These are phyloP conservation scores for Neodidymelliopsis sp. DNA, from an alignment of 2,329 filamentous ascomycete genomes.

Conservation along the genomic window DNA sequence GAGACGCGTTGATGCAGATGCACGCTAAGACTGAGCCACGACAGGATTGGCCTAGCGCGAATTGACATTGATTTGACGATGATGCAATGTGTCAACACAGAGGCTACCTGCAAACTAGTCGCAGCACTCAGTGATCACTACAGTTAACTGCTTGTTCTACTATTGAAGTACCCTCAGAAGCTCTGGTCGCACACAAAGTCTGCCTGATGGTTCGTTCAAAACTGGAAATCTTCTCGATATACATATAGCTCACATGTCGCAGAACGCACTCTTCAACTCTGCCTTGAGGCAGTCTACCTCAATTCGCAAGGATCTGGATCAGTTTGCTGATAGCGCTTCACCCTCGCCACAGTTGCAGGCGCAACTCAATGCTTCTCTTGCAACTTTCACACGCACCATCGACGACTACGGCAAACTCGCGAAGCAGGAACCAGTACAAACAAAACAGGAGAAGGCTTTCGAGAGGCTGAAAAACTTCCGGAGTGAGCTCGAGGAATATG, in stretches of 20 bases:
- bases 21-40: too few relatives aligned
- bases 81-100: constrained; percentile 45
- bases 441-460: constrained; percentile 89
- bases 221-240: background rate
- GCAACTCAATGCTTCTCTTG: constrained; percentile 61
- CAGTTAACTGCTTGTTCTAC: background rate
- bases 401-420: constrained; percentile 90
- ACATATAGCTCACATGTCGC: constrained; percentile 18
- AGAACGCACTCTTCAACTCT: constrained; percentile 88
- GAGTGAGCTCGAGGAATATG: constrained; percentile 79
- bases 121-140: constrained; percentile 3
- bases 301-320: constrained; percentile 77
- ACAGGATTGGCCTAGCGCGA: too few relatives aligned
- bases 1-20: too few relatives aligned
- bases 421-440: constrained; percentile 85
- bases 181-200: too few relatives aligned
- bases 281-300: constrained; percentile 84
- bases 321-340: constrained; percentile 67
- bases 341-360: constrained; percentile 69
- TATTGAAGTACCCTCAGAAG: too few relatives aligned
- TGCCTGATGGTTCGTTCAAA: too few relatives aligned
- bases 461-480: constrained; percentile 88
- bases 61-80: constrained; percentile 30
- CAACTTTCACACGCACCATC: constrained; percentile 85
- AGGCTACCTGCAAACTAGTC: constrained; percentile 28